Base-by-base conservation (phyloP, 345 rosid species). In the Tarenaya hassleriana region DNA sequence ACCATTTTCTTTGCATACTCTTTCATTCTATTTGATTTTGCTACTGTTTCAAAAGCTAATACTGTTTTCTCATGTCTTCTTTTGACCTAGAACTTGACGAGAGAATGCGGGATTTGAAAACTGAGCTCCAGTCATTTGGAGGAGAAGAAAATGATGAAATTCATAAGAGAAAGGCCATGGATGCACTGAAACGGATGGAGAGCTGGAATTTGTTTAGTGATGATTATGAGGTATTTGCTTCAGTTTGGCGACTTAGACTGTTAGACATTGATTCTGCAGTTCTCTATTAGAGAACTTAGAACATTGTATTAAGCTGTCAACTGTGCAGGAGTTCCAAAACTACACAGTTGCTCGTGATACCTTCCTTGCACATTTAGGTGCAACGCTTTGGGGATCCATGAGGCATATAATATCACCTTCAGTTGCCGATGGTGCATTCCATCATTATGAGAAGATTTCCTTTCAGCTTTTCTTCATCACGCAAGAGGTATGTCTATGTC, bases 301-400 rank as follows among this genome's bases (percentile, higher is more conserved):
- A 16, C 57, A 50, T 43, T 41, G 45, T 32, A 39, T 43, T 47
- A 20, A 64, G 63, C n/a, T 56, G 47, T 66, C 52, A 67, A 52
- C 40, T 55, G 24, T 69, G 56, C 75, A 81, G 99, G 95, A 83
- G 59, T 86, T 76, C 60, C 88, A 83, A 61, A 94, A 77, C 47
- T 92, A 88, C 77, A 88, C 99, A 5, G 91, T 94, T 78, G 99
- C 97, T 55, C 91, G 91, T 20, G 99, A 94, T 80, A 69, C 87
- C 38, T 86, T 94, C 77, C 94, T 94, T 50, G 83, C 99, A 34
- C 97, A 94, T 71, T 72, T 94, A 71, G 99, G 97, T 62, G 84
- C 97, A 33, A 80, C 85, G 16, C 75, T 94, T 21, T 83, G 95
- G 99, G 99, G 97, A 29, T 81, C 97, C 21, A 72, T 94, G 89